A percentile compares a stretch with the other conserved stretches of the same genome.
These are phyloP conservation scores for Kazachstania africana DNA, from an alignment of 805 yeast species.

Conservation along the genomic window DNA sequence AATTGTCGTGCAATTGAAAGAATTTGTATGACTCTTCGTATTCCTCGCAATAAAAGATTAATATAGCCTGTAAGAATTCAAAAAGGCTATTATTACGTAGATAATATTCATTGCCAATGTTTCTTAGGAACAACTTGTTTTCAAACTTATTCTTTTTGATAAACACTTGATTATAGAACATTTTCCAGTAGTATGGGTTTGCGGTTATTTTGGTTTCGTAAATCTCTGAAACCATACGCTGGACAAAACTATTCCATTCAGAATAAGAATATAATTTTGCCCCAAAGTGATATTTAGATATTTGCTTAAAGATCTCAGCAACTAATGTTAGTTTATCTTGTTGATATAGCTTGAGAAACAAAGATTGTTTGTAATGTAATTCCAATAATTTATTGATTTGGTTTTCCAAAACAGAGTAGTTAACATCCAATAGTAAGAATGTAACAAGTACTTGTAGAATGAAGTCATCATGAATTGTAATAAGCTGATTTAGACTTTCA, in stretches of 20 bases:
- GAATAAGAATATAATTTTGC: conserved; percentile 14
- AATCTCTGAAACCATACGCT: conserved; percentile 7
- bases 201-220: conserved; percentile 6
- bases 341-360: conserved; percentile 16
- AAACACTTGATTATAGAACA: conserved; percentile 11
- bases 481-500: conserved; percentile 20
- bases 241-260: conserved; percentile 13
- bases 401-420: conserved; percentile 16
- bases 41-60: conserved; percentile 15
- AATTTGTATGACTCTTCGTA: conserved; percentile 18
- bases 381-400: conserved; percentile 15
- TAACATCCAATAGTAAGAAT: conserved; percentile 30
- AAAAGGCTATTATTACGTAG: conserved; percentile 11
- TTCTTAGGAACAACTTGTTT: conserved; percentile 7
- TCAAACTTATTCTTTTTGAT: conserved; percentile 1
- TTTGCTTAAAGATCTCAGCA: conserved; percentile 10
- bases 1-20: conserved; percentile 17
- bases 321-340: conserved; percentile 14
- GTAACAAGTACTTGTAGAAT: conserved; percentile 26
- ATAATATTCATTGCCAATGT: conserved; percentile 13
- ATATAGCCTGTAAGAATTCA: conserved; percentile 20
- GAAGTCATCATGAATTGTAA: conserved; percentile 23
- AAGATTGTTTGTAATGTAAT: conserved; percentile 17
- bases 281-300: conserved; percentile 19
- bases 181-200: conserved; percentile 14